Evolutionary conservation across 495 filamentous ascomycete genomes (phyloP), one percentile per base, ranked within the genome.

Genomic region (Xylaria sp.): DNA sequence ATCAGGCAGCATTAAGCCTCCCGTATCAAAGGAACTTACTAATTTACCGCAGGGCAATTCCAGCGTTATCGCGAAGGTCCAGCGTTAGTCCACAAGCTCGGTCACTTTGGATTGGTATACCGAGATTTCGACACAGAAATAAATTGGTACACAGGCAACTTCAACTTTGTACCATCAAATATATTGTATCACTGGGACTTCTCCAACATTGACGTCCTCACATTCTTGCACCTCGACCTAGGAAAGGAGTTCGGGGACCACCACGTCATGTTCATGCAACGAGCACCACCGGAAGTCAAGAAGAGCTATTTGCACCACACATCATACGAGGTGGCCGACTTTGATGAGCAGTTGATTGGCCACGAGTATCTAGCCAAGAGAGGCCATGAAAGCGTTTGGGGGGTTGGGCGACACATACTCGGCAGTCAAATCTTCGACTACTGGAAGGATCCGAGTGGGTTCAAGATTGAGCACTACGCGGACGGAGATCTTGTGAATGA

Each of bases 271-370:
- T 90, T 90, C 82, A 78, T 90, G 67, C 78, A 76, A 67, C 53
- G 67, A 8, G 83, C 83, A 24, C 71, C 82, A 0, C 70, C 70
- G 5, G 70, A 72, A 17, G 62, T 72, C 50, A 61, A 61, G 53
- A 83, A 79, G 11, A 72, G 78, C 1, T 86, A 89, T 67, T 83
- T 90, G 1, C 89, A 90, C 66, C 89, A 91, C 67, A 84, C 81
- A 33, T 84, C 81, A 3, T 91, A 88, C 63, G 89, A 91, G 69
- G 87, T 90, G 0, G 83, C 87, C 62, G 88, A 91, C 72, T 88
- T 88, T 67, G 89, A 91, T 72, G 86, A 85, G 0, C 88, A 90
- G 78, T 75, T 85, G 31, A 78, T 90, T 5, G 89, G 89, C 0
- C 89, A 91, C 74, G 79, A 88, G 50, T 89, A 84, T 82, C 81